Evolutionary conservation across 352 stramenopile species (phyloP), one percentile per base, ranked within the genome.

Genomic region (Phytophthora fragariaefolia): DNA sequence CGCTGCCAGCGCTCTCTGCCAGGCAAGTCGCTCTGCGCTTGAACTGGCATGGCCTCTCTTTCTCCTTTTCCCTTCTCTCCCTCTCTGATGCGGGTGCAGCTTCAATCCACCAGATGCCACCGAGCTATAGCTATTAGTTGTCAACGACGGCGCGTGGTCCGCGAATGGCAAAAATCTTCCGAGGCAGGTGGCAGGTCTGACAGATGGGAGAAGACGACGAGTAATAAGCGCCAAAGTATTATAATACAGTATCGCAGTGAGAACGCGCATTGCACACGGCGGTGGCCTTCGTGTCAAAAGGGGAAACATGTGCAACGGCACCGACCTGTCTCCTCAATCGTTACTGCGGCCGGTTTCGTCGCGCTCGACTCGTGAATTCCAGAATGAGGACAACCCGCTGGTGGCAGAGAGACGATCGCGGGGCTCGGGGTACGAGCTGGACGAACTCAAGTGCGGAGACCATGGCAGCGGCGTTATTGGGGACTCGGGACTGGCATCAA

Each of bases 11-110:
- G 46, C 68, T 79, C 72, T 76, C 72, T 74, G 51, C 58, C 63
- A 74, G 24, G 43, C 63, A 79, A 58, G 27, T 66, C 42, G 53
- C 32, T 76, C 34, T 63, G 58, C 49, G 73, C 47, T 68, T 78
- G 60, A 66, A 51, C 27, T 58, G 62, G 62, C 71, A 79, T 79
- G 42, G 43, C 18, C 45, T 54, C 43, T 17, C 40, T 13, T 71
- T 55, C 51, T 67, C 50, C 22, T 36, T 56, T 68, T 50, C 28
- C 65, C 62, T 66, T 54, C 66, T 60, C 49, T 22, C 18, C 26
- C 27, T 73, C 49, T 62, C 63, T 61, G n/a, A 69, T 64, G 26
- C n/a, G 52, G 55, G 51, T 34, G 45, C 47, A 63, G 48, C 18
- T 50, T 23, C 10, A 65, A 55, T 52, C 49, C 54, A 69, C 23